phyloP scores from a whole-genome alignment of 495 filamentous ascomycete genomes.

The Cercophora scortea region DNA sequence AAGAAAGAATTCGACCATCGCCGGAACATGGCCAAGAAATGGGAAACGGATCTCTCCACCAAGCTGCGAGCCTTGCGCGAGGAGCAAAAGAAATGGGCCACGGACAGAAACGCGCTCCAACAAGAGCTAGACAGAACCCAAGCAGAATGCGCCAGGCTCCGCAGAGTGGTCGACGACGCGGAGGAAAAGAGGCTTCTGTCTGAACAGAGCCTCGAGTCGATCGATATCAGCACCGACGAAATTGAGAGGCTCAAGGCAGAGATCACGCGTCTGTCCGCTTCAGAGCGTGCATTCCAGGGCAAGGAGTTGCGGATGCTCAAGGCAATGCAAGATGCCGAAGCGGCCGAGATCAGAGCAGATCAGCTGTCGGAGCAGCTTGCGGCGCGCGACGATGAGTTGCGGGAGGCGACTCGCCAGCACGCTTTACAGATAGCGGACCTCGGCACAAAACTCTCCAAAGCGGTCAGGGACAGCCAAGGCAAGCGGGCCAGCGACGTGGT shows the following conservation, averaged over 20 bases:
- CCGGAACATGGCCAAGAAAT: slow-evolving; percentile 58
- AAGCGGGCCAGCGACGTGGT: slow-evolving; percentile 26
- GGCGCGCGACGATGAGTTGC: slow-evolving; percentile 44
- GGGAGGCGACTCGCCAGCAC: slow-evolving; percentile 34
- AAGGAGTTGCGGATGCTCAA: slow-evolving; percentile 46
- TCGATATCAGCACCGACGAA: slow-evolving; percentile 51
- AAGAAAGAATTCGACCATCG: slow-evolving; percentile 58
- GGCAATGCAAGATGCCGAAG: slow-evolving; percentile 43
- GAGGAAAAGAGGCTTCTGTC: slow-evolving; percentile 53
- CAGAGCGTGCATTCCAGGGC: slow-evolving; percentile 50
- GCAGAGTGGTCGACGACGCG: slow-evolving; percentile 49
- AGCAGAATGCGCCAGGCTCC: slow-evolving; percentile 47
- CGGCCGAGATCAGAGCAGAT: slow-evolving; percentile 43
- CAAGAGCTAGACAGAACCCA: slow-evolving; percentile 44
- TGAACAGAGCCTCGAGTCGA: slow-evolving; percentile 50
- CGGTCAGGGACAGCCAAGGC: slow-evolving; percentile 32
- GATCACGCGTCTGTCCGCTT: slow-evolving; percentile 47
- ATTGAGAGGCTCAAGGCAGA: slow-evolving; percentile 50
- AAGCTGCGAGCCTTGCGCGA: slow-evolving; percentile 55
- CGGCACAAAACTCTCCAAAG: slow-evolving; percentile 33
- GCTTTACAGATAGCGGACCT: slow-evolving; percentile 36
- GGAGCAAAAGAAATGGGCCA: slow-evolving; percentile 58
- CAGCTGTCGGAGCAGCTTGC: slow-evolving; percentile 42
- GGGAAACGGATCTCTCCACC: slow-evolving; percentile 54
- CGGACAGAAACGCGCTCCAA: slow-evolving; percentile 43